Base-by-base conservation (phyloP, 331 rosid genomes). In the Pyracantha coccinea region DNA sequence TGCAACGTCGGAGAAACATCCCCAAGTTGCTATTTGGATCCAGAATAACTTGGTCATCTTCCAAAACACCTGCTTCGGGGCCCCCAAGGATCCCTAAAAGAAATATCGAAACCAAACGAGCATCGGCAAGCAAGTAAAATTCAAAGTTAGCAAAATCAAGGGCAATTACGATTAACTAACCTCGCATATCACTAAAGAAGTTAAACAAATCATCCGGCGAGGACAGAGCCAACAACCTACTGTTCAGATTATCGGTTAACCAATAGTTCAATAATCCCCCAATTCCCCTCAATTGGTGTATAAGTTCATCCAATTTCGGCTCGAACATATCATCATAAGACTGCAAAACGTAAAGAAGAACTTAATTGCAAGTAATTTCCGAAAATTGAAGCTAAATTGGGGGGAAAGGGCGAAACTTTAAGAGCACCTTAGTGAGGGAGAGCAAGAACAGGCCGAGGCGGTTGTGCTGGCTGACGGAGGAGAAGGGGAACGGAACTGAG, bases 151-250 rank as follows among this genome's bases (percentile, higher is more conserved):
- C 5, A 53, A 57, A 45, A 33, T 13, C 35, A 74, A 4, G 10
- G 29, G 61, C 41, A 35, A 41, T 68, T 62, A 10, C 31, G 35
- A 64, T 52, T 19, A 77, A 79, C 91, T 58, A 24, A 92, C 99
- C 97, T 75, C 99, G 86, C 78, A 90, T 87, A 23, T 94, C 97
- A 50, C 75, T 80, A 16, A 90, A 90, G 86, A 94, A 92, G 80
- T 92, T 90, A 69, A 94, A 94, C 82, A 94, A 85, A 83, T 92
- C 96, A 75, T 94, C 97, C 2, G 99, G 97, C 1, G 96, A 92
- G 20, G 83, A 81, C 55, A 94, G 79, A 58, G 95, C 85, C 2
- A 93, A 87, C 8, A 94, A 80, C 78, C 89, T 83, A 65, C 81
- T 86, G 15, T 88, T 88, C 81, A 94, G 71, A 76, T 89, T 95